Percentiles rank a stretch among this genome's conserved stretches.
phyloP scores from a whole-genome alignment of 2,329 filamentous ascomycete species.

The Talaromyces rugulosus region DNA sequence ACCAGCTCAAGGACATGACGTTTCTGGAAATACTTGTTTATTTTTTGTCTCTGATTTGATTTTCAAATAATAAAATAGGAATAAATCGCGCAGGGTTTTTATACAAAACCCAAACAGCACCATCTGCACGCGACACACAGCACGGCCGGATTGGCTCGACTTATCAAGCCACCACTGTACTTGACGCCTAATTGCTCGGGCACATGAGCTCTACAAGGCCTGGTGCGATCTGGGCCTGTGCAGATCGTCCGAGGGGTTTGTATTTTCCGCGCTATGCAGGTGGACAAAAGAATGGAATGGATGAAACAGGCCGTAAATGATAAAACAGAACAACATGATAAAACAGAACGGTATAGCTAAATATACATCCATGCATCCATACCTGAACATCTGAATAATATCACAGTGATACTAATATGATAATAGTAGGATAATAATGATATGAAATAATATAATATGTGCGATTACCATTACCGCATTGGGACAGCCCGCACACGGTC shows the following conservation, averaged over 20 bases:
- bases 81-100: not conserved
- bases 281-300: not conserved
- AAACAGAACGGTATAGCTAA: not conserved
- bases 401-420: too few species aligned
- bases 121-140: not conserved
- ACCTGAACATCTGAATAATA: too few species aligned
- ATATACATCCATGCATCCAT: not conserved
- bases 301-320: not conserved
- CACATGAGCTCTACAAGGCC: not conserved
- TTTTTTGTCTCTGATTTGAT: not conserved
- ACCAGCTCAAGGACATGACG: not conserved
- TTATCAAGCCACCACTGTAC: not conserved
- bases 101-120: not conserved
- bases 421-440: not conserved
- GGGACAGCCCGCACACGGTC: not conserved
- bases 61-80: not conserved
- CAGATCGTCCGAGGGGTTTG: not conserved
- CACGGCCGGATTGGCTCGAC: not conserved
- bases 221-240: not conserved
- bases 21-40: not conserved
- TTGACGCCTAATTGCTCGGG: too few species aligned
- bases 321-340: not conserved
- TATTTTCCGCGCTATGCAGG: not conserved
- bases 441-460: not conserved
- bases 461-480: not conserved